These are phyloP conservation scores for Tubosaeta sp. DNA, from an alignment of 768 basidiomycete genomes.

Conservation along the genomic window DNA sequence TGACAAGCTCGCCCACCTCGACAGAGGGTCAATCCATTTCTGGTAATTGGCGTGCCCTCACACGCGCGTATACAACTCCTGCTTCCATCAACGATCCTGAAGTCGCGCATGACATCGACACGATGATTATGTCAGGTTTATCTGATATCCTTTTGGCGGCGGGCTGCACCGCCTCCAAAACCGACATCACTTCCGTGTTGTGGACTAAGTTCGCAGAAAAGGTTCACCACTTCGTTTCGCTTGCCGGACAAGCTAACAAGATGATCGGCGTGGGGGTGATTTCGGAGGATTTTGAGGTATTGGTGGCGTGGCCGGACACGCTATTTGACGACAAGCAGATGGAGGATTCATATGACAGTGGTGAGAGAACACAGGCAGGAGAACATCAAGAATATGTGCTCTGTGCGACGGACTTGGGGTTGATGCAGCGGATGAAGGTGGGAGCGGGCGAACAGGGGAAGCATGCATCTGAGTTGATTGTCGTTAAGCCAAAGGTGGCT, in stretches of 20 bases:
- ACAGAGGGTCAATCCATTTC: conserved; percentile 41
- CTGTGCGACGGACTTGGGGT: conserved; percentile 33
- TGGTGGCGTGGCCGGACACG: not conserved
- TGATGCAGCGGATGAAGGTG: conserved; percentile 21
- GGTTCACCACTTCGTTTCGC: conserved; percentile 38
- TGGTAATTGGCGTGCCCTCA: conserved; percentile 41
- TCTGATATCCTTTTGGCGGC: conserved; percentile 26
- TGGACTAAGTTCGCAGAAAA: conserved; percentile 29
- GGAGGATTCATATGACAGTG: conserved; percentile 19
- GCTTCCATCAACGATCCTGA: conserved; percentile 14
- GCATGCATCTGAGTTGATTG: not conserved
- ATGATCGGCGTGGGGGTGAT: conserved; percentile 19
- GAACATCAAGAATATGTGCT: conserved; percentile 16
- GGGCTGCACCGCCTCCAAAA: conserved; percentile 15
- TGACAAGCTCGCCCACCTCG: not conserved
- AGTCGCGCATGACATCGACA: conserved; percentile 4
- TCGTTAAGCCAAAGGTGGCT: conserved; percentile 34
- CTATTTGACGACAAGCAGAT: not conserved
- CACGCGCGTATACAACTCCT: conserved; percentile 18
- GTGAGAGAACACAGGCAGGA: not conserved
- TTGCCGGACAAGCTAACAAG: conserved; percentile 43
- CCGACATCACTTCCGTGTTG: conserved; percentile 36
- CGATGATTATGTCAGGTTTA: conserved; percentile 16
- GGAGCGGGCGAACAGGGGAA: not conserved
- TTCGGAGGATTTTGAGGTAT: conserved; percentile 19